A percentile compares a stretch with the other conserved stretches of the same genome.
These are phyloP conservation scores for Apiospora pterosperma DNA, from an alignment of 2,329 filamentous ascomycete genomes.

Conservation along the genomic window DNA sequence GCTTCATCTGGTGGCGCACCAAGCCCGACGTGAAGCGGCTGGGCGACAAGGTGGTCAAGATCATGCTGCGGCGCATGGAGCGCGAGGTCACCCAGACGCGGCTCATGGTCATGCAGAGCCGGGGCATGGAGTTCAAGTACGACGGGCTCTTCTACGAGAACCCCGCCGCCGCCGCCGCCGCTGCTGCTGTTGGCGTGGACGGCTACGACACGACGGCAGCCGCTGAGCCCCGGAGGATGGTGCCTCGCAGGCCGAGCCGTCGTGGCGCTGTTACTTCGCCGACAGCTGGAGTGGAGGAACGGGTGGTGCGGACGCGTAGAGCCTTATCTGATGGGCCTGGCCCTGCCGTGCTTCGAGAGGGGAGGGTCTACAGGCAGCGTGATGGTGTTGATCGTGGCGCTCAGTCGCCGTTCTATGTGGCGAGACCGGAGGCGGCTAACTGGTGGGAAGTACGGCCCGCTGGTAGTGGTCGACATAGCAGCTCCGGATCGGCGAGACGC, in stretches of 20 bases:
- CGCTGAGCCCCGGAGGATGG: background rate
- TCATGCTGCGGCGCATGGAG: slow-evolving; percentile 16
- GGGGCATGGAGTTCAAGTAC: slow-evolving; percentile 5
- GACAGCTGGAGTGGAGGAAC: background rate
- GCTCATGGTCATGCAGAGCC: slow-evolving; percentile 14
- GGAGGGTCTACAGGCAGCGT: background rate
- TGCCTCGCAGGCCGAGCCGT: background rate
- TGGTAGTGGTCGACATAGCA: background rate
- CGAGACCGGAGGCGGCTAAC: background rate
- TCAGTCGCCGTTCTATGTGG: background rate
- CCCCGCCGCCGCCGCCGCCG: background rate
- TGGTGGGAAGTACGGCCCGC: background rate
- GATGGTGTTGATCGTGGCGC: background rate
- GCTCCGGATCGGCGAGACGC: background rate
- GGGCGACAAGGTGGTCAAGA: slow-evolving; percentile 12
- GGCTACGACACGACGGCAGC: background rate
- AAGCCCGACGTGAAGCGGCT: slow-evolving; percentile 13
- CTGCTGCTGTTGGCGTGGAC: background rate
- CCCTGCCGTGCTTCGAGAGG: background rate
- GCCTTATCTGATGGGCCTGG: background rate
- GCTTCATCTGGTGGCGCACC: slow-evolving; percentile 17
- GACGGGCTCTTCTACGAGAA: background rate
- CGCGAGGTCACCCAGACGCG: slow-evolving; percentile 14
- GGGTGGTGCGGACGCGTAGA: background rate
- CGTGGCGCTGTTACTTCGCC: background rate